Evolutionary conservation across 257 asterid genomes (phyloP).

Genomic region (Datura wrightii): DNA sequence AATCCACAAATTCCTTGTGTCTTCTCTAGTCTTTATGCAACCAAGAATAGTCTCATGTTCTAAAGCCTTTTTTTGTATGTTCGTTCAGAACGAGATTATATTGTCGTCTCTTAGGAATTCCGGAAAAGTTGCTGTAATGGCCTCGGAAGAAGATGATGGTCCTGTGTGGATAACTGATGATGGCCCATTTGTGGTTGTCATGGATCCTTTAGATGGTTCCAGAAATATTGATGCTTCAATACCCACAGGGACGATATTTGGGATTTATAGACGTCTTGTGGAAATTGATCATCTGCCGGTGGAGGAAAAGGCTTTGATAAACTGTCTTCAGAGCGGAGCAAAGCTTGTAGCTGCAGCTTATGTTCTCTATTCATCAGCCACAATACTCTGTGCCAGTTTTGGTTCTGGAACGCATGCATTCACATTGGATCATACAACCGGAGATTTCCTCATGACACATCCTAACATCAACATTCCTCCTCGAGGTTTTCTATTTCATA

Average conservation of each 20-base stretch:
- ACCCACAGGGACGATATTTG: constrained; percentile 96
- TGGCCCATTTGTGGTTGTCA: constrained; percentile 86
- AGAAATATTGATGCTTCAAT: constrained; percentile 93
- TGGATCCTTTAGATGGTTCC: constrained; percentile 92
- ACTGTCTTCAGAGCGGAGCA: constrained; percentile 85
- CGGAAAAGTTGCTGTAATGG: constrained; percentile 94
- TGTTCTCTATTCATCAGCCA: constrained; percentile 92
- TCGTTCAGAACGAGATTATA: constrained; percentile 82
- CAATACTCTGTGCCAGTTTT: constrained; percentile 76
- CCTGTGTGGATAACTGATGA: constrained; percentile 88
- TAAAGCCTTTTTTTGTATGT: background rate
- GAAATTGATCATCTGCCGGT: constrained; percentile 79
- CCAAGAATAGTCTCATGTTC: background rate
- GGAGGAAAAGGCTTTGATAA: constrained; percentile 75
- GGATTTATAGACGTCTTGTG: constrained; percentile 70
- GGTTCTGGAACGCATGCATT: constrained; percentile 89
- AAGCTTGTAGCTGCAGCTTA: constrained; percentile 86
- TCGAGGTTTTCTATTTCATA: constrained; percentile 55
- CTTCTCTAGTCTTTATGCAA: background rate
- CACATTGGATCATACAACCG: constrained; percentile 80
- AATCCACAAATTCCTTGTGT: background rate
- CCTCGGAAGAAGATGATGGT: constrained; percentile 92
- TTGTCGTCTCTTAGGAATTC: constrained; percentile 71
- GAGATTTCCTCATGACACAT: constrained; percentile 87
- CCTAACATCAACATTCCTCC: constrained; percentile 70